phyloP scores from a whole-genome alignment of 305 asterid species.

The Lippia alba region DNA sequence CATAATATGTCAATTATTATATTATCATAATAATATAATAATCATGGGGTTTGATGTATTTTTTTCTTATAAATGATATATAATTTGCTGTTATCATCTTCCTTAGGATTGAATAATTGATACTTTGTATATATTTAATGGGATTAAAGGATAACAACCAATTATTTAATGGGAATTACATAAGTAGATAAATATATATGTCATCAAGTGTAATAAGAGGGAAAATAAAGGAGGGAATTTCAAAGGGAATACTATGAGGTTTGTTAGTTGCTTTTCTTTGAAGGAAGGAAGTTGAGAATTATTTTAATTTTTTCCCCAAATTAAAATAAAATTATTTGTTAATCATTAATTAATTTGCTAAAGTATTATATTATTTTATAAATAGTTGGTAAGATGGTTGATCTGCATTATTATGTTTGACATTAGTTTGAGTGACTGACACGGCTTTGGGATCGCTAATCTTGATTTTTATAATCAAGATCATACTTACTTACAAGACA shows the following conservation, averaged over 20 bases:
- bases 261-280: conserved; percentile 38
- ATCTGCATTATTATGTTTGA: conserved; percentile 31
- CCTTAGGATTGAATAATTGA: not conserved
- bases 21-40: too few relatives aligned
- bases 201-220: conserved; percentile 3
- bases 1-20: not conserved
- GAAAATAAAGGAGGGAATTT: conserved; percentile 13
- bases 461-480: conserved; percentile 28
- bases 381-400: conserved; percentile 40
- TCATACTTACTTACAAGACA: not conserved
- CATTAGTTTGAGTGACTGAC: conserved; percentile 49
- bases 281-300: conserved; percentile 27
- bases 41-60: not conserved
- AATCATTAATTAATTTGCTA: conserved; percentile 29
- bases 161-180: conserved; percentile 19
- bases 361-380: conserved; percentile 2
- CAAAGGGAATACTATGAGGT: conserved; percentile 7
- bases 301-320: not conserved
- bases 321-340: not conserved
- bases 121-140: too few relatives aligned
- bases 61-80: not conserved
- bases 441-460: conserved; percentile 53
- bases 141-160: not conserved
- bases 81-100: not conserved
- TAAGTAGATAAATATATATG: conserved; percentile 19